phyloP scores from a whole-genome alignment of 768 basidiomycete genomes.

The Tubosaeta sp. region DNA sequence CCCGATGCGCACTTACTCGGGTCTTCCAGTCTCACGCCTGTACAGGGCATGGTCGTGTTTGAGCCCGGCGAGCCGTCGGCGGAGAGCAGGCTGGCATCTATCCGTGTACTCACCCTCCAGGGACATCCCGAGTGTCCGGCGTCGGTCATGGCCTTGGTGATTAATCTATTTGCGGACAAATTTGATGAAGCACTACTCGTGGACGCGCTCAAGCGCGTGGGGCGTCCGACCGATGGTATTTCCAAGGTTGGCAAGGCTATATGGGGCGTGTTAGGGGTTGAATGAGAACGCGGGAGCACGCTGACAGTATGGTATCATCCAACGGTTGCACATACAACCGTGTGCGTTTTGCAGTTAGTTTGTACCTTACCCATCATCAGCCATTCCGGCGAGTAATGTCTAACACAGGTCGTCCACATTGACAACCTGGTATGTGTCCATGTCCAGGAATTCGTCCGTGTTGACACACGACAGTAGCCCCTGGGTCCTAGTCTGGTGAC shows the following conservation, averaged over 20 bases:
- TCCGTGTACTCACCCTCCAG: conserved; percentile 77
- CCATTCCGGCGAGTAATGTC: too few species aligned
- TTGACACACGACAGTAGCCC: too few species aligned
- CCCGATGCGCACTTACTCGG: conserved; percentile 57
- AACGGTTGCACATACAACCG: too few species aligned
- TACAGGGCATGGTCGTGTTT: conserved; percentile 72
- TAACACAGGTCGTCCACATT: too few species aligned
- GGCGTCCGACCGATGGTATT: conserved; percentile 37
- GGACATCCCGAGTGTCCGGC: conserved; percentile 90
- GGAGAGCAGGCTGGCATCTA: too few species aligned
- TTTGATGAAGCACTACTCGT: conserved; percentile 41
- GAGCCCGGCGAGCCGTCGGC: conserved; percentile 8
- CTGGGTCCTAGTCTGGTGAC: too few species aligned
- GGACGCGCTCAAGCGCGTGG: conserved; percentile 37
- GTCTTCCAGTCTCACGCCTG: conserved; percentile 48
- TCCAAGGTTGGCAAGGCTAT: conserved; percentile 37
- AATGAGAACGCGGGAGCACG: conserved; percentile 2
- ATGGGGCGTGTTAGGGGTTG: conserved; percentile 44
- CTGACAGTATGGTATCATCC: too few species aligned
- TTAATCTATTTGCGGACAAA: conserved; percentile 48
- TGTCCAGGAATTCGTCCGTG: too few species aligned
- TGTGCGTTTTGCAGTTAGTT: too few species aligned
- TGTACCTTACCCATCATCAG: too few species aligned
- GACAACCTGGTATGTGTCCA: too few species aligned
- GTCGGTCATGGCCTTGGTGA: conserved; percentile 50